Conservation (phyloP, 1,284 basidiomycete species). For the Leccinum ponderosum region DNA sequence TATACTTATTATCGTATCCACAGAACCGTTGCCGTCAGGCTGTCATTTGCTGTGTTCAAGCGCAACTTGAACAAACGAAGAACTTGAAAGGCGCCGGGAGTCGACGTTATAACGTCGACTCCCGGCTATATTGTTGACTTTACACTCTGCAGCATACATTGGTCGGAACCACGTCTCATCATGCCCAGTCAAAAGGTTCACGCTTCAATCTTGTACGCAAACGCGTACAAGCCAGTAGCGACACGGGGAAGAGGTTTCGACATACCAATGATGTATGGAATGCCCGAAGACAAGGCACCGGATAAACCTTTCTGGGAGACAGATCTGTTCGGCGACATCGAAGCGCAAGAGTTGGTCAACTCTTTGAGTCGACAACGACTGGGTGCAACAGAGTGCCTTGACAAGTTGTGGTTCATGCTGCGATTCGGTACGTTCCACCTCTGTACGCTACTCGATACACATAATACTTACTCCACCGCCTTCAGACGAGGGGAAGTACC, state of each 20-base stretch:
- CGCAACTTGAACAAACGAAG: no score
- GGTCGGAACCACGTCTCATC: not conserved
- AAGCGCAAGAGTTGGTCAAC: not conserved
- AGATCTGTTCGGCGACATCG: not conserved
- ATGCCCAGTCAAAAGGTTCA: not conserved
- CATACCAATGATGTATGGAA: not conserved
- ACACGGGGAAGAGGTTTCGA: not conserved
- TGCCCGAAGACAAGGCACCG: not conserved
- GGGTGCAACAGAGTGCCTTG: not conserved
- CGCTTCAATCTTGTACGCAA: not conserved
- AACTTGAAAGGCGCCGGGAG: no score
- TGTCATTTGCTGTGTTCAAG: not conserved
- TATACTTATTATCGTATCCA: not conserved
- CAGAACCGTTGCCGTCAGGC: not conserved
- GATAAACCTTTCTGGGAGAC: not conserved
- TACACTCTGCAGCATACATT: not conserved
- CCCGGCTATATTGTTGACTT: not conserved
- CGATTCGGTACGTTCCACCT: constrained; percentile 19
- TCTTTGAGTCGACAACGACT: not conserved
- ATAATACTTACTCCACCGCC: not conserved
- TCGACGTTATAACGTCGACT: no score
- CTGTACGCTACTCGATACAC: not conserved
- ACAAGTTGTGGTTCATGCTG: not conserved
- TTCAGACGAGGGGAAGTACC: constrained; percentile 25
- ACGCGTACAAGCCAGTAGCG: not conserved